These are phyloP conservation scores for Cyamopsis tetragonoloba DNA, from an alignment of 306 rosid genomes.

Conservation along the genomic window DNA sequence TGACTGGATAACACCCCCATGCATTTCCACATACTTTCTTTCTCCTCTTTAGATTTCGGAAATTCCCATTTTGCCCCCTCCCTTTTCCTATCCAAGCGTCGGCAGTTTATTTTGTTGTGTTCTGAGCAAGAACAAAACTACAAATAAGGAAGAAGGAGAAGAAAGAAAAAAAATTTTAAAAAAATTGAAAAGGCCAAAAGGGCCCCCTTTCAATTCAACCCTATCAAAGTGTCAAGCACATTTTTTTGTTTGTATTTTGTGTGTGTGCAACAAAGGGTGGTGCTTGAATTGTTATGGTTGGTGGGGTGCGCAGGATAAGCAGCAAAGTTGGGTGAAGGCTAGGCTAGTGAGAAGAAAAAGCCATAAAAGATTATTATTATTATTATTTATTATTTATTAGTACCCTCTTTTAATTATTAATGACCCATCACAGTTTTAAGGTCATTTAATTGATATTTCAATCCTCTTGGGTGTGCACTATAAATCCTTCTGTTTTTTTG, in stretches of 20 bases:
- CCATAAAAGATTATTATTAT: constrained; percentile 18
- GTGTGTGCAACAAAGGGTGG: constrained; percentile 19
- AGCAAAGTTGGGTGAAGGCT: constrained; percentile 2
- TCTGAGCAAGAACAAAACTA: constrained; percentile 31
- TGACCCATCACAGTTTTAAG: constrained; percentile 17
- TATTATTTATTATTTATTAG: too few species aligned
- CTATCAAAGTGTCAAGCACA: constrained; percentile 36
- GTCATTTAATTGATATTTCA: constrained; percentile 23
- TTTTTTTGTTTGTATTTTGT: constrained; percentile 45
- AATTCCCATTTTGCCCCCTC: constrained; percentile 38
- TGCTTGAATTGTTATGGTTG: constrained; percentile 31
- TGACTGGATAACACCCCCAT: constrained; percentile 30
- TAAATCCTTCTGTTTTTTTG: constrained; percentile 11
- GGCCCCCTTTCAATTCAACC: constrained; percentile 23
- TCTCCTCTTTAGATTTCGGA: background rate
- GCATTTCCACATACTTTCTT: constrained; percentile 34
- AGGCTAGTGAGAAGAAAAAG: background rate
- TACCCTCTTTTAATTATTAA: too few species aligned
- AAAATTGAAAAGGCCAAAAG: too few species aligned
- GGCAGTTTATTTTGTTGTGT: constrained; percentile 47
- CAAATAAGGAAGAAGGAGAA: constrained; percentile 19
- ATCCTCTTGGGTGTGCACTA: background rate
- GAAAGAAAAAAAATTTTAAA: background rate
- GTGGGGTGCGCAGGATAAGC: constrained; percentile 56
- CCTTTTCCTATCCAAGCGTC: constrained; percentile 27